Evolutionary conservation across 192 early-diverging fungal genomes (phyloP), one percentile per base, ranked within the genome.

Genomic region (Linnemannia zychae): DNA sequence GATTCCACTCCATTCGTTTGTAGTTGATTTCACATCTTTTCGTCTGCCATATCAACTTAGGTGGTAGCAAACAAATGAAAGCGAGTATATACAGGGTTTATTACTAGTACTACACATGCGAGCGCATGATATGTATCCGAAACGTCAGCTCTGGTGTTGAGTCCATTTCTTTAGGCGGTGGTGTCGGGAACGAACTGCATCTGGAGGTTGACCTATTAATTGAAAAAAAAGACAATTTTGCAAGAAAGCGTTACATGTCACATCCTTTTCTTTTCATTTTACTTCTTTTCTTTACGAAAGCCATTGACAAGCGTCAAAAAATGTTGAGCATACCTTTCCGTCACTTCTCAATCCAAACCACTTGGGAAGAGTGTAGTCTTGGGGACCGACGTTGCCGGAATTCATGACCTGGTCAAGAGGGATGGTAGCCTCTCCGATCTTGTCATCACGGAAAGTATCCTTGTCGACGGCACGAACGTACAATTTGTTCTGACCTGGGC

Each of bases 391-490:
- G 5, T 31, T n/a, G 11, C 80, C 80, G 17, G 75, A 20, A 20
- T 52, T 24, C 12, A 87, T 44, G 24, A 72, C 79, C 16, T 85
- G 49, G 50, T 71, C 28, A 20, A 88, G 50, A 15, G 67, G 46
- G 17, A 85, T 46, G 17, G 37, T 78, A 3, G 65, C 50, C 3
- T 88, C 81, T 53, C 87, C 87, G 57, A 85, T 81, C 76, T 75
- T 84, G 53, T 85, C 87, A 71, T 72, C 71, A 7, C 78, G 68
- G 28, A 88, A 70, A 15, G 57, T 47, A 67, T 88, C 87, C 48
- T 81, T 77, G 57, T 88, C 87, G 15, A 78, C 49, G 12, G 77
- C 82, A 52, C 80, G 47, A 38, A 85, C 24, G 15, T 88, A 76
- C 2, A 88, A 75, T 47, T 81, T 85, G 57, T 85, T 69, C 67